Conservation (phyloP, 139 green algal genomes). For the Marvania coccoides region DNA sequence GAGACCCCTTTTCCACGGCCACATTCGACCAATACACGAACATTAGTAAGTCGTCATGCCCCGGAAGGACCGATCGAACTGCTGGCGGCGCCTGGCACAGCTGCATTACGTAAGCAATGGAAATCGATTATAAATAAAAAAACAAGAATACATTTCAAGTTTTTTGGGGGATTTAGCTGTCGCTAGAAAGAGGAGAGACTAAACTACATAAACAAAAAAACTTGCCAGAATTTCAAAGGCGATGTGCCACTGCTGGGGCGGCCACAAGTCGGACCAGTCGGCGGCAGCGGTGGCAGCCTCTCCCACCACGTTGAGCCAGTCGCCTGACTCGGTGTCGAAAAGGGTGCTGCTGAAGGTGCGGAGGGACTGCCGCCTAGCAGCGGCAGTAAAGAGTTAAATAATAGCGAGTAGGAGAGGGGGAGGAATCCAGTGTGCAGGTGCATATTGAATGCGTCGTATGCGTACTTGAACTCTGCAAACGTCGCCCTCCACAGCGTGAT, state of each 20-base stretch:
- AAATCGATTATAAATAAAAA: neutral
- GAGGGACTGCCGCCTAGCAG: no score
- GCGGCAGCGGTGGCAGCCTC: neutral
- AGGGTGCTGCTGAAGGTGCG: neutral
- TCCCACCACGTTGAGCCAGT: neutral
- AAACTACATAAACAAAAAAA: neutral
- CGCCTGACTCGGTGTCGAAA: neutral
- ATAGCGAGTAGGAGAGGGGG: no score
- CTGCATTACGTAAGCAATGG: neutral
- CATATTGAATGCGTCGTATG: no score
- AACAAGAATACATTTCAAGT: neutral
- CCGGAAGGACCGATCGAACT: neutral
- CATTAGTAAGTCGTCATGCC: constrained; percentile 40
- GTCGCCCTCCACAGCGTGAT: constrained; percentile 12
- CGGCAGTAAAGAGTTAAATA: no score
- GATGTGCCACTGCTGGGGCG: constrained; percentile 30
- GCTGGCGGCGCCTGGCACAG: constrained; percentile 12
- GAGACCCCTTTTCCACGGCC: neutral
- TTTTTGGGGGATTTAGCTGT: neutral
- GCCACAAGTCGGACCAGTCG: constrained; percentile 15
- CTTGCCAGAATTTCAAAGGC: constrained; percentile 39
- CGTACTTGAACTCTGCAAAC: neutral
- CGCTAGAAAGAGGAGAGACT: neutral
- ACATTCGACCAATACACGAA: constrained; percentile 28
- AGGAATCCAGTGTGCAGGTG: no score